phyloP scores from a whole-genome alignment of 805 yeast species.

The Kuraishia hungarica region DNA sequence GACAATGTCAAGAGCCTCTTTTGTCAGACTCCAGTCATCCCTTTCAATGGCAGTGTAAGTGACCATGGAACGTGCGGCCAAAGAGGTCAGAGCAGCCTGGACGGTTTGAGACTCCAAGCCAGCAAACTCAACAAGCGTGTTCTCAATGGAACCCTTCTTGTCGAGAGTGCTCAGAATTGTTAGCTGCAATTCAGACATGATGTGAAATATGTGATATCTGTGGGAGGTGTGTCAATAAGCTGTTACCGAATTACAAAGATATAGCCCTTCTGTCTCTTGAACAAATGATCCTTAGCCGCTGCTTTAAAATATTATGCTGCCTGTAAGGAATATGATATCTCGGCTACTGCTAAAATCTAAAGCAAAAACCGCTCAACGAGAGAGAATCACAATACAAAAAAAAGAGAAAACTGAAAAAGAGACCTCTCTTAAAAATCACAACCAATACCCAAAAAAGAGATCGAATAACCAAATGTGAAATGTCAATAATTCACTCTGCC shows the following conservation, averaged over 20 bases:
- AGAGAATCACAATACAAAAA: too few species aligned
- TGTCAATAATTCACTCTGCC: background rate
- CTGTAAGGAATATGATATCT: too few species aligned
- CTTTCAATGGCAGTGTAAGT: conserved; percentile 62
- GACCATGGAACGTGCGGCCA: conserved; percentile 79
- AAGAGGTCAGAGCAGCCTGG: conserved; percentile 79
- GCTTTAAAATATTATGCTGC: too few species aligned
- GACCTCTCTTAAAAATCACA: background rate
- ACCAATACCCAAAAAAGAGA: background rate
- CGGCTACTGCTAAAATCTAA: too few species aligned
- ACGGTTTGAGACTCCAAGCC: conserved; percentile 52
- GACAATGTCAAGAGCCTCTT: conserved; percentile 76
- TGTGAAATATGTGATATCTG: background rate
- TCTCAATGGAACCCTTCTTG: conserved; percentile 52
- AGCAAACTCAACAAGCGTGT: conserved; percentile 65
- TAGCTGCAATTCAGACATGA: conserved; percentile 67
- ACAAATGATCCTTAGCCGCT: too few species aligned
- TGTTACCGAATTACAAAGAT: too few species aligned
- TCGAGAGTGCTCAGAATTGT: conserved; percentile 58
- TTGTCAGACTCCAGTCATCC: conserved; percentile 67
- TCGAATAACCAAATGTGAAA: too few species aligned
- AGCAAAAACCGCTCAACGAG: too few species aligned
- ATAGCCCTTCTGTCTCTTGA: background rate
- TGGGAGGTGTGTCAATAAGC: background rate
- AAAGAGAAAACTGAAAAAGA: background rate